Evolutionary conservation across 108 stramenopile genomes (phyloP).

Genomic region (Cylindrotheca fusiformis): DNA sequence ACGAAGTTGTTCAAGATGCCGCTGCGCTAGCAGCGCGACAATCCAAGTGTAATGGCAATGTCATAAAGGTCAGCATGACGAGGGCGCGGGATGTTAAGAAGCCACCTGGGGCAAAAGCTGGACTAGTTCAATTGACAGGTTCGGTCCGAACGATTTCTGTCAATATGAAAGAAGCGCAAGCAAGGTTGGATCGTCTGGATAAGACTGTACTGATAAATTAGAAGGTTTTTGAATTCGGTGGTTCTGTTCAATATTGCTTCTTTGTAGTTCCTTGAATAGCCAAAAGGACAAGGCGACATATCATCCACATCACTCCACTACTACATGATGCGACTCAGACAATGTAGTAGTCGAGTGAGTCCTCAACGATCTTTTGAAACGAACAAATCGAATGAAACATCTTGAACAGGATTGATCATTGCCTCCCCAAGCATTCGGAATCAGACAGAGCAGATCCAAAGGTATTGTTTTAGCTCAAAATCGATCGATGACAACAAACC

Average conservation of each 20-base stretch:
- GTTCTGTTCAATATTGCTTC: not conserved
- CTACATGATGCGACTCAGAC: too few relatives aligned
- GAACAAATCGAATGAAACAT: too few relatives aligned
- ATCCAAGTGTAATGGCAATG: conserved; percentile 73
- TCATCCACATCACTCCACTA: too few relatives aligned
- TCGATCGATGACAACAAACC: too few relatives aligned
- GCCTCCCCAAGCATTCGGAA: too few relatives aligned
- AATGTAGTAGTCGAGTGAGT: too few relatives aligned
- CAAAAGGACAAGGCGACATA: too few relatives aligned
- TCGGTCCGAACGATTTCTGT: conserved; percentile 71
- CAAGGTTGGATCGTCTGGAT: conserved; percentile 65
- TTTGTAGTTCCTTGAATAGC: too few relatives aligned
- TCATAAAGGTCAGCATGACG: conserved; percentile 80
- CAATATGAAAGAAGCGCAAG: conserved; percentile 75
- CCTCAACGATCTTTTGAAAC: too few relatives aligned
- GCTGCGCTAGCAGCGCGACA: conserved; percentile 82
- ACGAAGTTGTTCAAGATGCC: conserved; percentile 74
- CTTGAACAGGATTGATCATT: too few relatives aligned
- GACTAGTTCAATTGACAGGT: conserved; percentile 79
- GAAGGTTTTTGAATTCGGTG: not conserved
- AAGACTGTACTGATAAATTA: conserved; percentile 54
- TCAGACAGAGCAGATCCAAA: too few relatives aligned
- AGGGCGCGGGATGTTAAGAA: conserved; percentile 83
- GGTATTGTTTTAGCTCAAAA: too few relatives aligned
- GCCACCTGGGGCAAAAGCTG: conserved; percentile 85